A percentile compares a stretch with the other conserved stretches of the same genome.
Evolutionary conservation across 768 basidiomycete genomes (phyloP).

Genomic region (Roridomyces roridus): DNA sequence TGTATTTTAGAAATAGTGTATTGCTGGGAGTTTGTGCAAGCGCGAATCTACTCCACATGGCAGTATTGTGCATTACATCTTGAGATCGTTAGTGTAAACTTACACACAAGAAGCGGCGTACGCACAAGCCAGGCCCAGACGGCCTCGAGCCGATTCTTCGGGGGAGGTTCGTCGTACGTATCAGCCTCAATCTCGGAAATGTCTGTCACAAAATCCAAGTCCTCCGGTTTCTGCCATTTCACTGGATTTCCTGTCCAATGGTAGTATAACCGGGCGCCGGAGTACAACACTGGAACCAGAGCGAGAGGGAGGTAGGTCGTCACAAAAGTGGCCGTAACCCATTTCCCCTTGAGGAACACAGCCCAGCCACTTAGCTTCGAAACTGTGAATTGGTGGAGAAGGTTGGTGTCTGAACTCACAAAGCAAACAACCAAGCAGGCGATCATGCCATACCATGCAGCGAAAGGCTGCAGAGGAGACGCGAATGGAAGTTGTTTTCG

Average conservation of each 20-base stretch:
- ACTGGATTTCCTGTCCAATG: conserved; percentile 49
- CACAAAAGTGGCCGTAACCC: conserved; percentile 73
- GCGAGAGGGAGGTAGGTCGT: conserved; percentile 79
- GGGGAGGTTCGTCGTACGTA: conserved; percentile 38
- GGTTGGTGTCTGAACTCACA: conserved; percentile 46
- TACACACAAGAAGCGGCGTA: neutral
- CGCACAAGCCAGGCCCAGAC: conserved; percentile 25
- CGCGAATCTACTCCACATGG: too few relatives aligned
- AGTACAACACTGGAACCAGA: conserved; percentile 81
- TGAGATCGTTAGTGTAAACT: conserved; percentile 7
- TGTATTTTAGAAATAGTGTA: neutral
- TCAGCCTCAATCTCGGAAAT: conserved; percentile 75
- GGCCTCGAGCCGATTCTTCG: conserved; percentile 16
- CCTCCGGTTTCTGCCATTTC: conserved; percentile 25
- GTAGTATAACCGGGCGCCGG: conserved; percentile 60
- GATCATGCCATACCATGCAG: conserved; percentile 60
- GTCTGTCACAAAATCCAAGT: conserved; percentile 87
- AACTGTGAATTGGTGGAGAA: neutral
- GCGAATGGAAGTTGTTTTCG: conserved; percentile 74
- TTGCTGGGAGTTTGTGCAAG: neutral
- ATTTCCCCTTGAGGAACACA: conserved; percentile 49
- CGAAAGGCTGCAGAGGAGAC: conserved; percentile 72
- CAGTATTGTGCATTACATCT: too few relatives aligned
- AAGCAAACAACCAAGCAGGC: conserved; percentile 60
- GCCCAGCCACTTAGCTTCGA: conserved; percentile 50